phyloP scores from a whole-genome alignment of 495 filamentous ascomycete species.

The Mytilinidion resinicola region DNA sequence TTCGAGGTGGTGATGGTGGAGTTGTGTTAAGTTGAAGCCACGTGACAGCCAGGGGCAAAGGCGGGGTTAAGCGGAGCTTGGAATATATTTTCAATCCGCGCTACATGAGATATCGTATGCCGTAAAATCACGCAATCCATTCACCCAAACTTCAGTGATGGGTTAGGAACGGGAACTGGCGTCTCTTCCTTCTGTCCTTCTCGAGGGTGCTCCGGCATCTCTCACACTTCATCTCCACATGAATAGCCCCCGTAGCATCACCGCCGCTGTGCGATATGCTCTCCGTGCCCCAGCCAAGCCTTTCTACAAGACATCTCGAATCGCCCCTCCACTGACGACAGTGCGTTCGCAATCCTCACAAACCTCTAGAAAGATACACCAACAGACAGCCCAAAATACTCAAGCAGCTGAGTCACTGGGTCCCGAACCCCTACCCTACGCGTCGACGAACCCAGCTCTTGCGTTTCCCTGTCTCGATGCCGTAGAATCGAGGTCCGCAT shows the following conservation, averaged over 20 bases:
- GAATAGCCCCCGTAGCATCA: constrained; percentile 20
- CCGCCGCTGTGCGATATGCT: constrained; percentile 4
- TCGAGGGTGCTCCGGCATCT: not conserved
- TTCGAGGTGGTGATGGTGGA: too few species aligned
- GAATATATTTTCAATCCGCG: too few species aligned
- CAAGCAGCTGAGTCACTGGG: constrained; percentile 9
- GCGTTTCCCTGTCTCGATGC: constrained; percentile 94
- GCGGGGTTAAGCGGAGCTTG: too few species aligned
- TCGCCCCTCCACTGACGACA: not conserved
- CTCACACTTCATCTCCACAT: not conserved
- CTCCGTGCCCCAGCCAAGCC: not conserved
- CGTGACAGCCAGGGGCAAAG: too few species aligned
- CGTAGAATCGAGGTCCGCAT: constrained; percentile 74
- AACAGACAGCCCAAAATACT: constrained; percentile 15
- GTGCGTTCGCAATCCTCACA: constrained; percentile 17
- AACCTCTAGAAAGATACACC: constrained; percentile 22
- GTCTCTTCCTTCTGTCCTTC: too few species aligned
- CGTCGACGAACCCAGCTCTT: constrained; percentile 80
- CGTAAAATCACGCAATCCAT: too few species aligned
- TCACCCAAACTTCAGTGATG: too few species aligned
- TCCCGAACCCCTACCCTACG: constrained; percentile 11
- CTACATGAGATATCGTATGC: too few species aligned
- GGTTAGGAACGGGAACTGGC: too few species aligned
- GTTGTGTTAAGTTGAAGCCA: too few species aligned
- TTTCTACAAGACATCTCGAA: not conserved